These are phyloP conservation scores for Podospora fimiseda DNA, from an alignment of 495 filamentous ascomycete species.

Conservation along the genomic window DNA sequence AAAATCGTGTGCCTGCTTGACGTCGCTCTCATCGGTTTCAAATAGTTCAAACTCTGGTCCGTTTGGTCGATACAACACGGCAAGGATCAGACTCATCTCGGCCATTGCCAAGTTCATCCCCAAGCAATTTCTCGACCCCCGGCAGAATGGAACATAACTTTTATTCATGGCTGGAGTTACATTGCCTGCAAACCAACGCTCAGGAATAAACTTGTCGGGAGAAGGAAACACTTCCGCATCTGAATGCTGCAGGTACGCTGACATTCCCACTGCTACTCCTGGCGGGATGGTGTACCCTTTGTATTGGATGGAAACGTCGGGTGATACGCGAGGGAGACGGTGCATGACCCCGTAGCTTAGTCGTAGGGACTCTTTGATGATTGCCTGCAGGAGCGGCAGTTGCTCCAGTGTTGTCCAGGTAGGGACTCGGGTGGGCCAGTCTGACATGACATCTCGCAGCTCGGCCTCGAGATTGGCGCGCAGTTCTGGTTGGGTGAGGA, in stretches of 20 bases:
- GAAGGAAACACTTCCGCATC: conserved; percentile 32
- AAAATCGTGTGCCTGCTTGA: conserved; percentile 25
- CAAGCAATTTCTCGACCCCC: conserved; percentile 14
- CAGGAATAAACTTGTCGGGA: conserved; percentile 30
- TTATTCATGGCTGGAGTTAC: conserved; percentile 15
- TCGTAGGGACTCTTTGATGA: conserved; percentile 34
- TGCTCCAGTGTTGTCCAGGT: conserved; percentile 26
- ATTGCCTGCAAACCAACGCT: conserved; percentile 34
- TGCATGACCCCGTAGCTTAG: conserved; percentile 18
- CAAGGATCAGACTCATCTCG: conserved; percentile 32
- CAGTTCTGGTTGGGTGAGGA: conserved; percentile 17
- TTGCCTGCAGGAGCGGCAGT: conserved; percentile 27
- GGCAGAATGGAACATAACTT: conserved; percentile 16
- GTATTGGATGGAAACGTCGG: conserved; percentile 18
- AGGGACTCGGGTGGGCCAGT: conserved; percentile 15
- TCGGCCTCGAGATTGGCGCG: conserved; percentile 13
- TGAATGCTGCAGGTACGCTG: conserved; percentile 25
- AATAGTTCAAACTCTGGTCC: conserved; percentile 24
- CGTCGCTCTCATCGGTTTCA: conserved; percentile 28
- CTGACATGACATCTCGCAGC: conserved; percentile 17
- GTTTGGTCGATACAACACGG: conserved; percentile 23
- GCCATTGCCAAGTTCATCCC: conserved; percentile 27
- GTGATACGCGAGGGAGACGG: conserved; percentile 20
- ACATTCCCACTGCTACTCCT: conserved; percentile 20
- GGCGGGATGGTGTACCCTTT: conserved; percentile 17